These are phyloP conservation scores for Harrya chromipes DNA, from an alignment of 768 basidiomycete genomes.

Conservation along the genomic window DNA sequence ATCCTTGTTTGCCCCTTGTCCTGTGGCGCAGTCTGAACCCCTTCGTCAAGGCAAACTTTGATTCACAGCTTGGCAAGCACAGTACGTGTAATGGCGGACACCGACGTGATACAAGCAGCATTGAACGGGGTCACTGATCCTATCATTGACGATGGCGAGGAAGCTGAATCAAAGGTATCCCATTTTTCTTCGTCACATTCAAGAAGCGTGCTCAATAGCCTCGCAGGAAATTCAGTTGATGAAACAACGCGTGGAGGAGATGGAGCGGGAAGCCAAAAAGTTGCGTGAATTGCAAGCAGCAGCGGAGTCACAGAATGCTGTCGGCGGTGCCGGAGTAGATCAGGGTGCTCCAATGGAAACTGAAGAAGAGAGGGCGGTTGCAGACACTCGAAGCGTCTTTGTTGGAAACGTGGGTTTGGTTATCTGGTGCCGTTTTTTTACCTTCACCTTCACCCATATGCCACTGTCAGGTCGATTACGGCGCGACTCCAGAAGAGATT, in stretches of 20 bases:
- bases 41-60: slow-evolving; percentile 23
- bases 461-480: slow-evolving; percentile 85
- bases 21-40: slow-evolving; percentile 17
- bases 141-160: slow-evolving; percentile 55
- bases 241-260: slow-evolving; percentile 91
- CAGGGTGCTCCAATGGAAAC: slow-evolving; percentile 59
- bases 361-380: slow-evolving; percentile 79
- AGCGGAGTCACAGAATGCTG: slow-evolving; percentile 54
- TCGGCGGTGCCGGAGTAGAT: slow-evolving; percentile 44
- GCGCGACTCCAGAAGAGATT: slow-evolving; percentile 96
- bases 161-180: slow-evolving; percentile 58
- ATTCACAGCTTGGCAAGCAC: slow-evolving; percentile 11
- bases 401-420: slow-evolving; percentile 85
- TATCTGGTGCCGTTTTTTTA: slow-evolving; percentile 2
- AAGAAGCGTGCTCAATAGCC: slow-evolving; percentile 11
- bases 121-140: slow-evolving; percentile 30
- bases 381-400: slow-evolving; percentile 87
- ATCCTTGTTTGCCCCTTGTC: slow-evolving; percentile 23
- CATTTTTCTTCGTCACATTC: slow-evolving; percentile 3
- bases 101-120: slow-evolving; percentile 42
- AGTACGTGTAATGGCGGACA: slow-evolving; percentile 47
- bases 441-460: slow-evolving; percentile 11
- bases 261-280: slow-evolving; percentile 89
- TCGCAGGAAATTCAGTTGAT: slow-evolving; percentile 82
- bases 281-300: slow-evolving; percentile 83